Evolutionary conservation across 495 filamentous ascomycete genomes (phyloP).

Genomic region (Haplographium delicatum): DNA sequence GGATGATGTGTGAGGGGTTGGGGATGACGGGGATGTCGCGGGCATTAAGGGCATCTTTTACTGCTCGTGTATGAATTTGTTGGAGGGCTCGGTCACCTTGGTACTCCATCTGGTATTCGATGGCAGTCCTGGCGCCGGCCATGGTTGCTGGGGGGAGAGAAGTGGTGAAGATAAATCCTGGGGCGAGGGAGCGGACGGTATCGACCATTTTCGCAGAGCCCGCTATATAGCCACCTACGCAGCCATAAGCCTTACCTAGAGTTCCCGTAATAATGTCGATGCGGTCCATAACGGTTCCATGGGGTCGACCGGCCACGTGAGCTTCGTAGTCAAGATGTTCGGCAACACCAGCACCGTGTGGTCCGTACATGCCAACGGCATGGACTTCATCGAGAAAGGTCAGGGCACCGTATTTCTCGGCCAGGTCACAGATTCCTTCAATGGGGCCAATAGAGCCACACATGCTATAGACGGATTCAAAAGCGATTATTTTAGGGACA

Average conservation of each 20-base stretch:
- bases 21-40: conserved; percentile 95
- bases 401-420: conserved; percentile 94
- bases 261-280: conserved; percentile 97
- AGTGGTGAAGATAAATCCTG: conserved; percentile 98
- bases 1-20: conserved; percentile 94
- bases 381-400: conserved; percentile 99
- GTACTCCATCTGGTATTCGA: conserved; percentile 82
- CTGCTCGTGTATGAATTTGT: conserved; percentile 89
- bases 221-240: conserved; percentile 96
- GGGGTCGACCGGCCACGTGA: conserved; percentile 56
- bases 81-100: conserved; percentile 82
- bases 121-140: conserved; percentile 88
- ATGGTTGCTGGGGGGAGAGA: conserved; percentile 93
- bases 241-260: conserved; percentile 95
- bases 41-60: conserved; percentile 71
- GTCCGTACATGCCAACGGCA: conserved; percentile 98
- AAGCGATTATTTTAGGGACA: conserved; percentile 95
- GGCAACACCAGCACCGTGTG: conserved; percentile 91
- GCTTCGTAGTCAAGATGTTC: conserved; percentile 95
- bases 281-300: conserved; percentile 89
- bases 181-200: conserved; percentile 90
- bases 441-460: conserved; percentile 96
- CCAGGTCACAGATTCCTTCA: conserved; percentile 88
- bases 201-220: conserved; percentile 85
- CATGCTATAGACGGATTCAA: conserved; percentile 98